Evolutionary conservation across 2,329 filamentous ascomycete species (phyloP), one percentile per base, ranked within the genome.

Genomic region (Colletotrichum lentis): DNA sequence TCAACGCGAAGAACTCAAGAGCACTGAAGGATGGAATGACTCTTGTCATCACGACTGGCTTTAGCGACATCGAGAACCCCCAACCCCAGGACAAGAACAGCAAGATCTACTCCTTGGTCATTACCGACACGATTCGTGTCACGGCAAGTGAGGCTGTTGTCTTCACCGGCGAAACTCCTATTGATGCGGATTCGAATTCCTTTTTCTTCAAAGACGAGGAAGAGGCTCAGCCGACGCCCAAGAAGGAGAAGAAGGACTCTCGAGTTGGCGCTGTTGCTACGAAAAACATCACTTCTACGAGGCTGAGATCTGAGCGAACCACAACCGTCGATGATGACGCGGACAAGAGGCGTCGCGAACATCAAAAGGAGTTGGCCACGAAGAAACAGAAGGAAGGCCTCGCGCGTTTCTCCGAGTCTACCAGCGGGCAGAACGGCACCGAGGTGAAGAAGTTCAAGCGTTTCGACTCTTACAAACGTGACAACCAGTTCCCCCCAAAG

Each of bases 201-300:
- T 99, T 99, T 84, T 98, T 97, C 81, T 99, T 99, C 84, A 97
- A 97, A 76, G 95, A 98, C 73, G 94, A 97, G 69, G 93, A 97
- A 76, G 92, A 96, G 72, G 88, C 93, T 71, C 90, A 93, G 77
- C 91, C 92, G 39, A 87, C 91, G 11, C 91, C 93, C n/a, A 96
- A 96, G 73, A 96, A 96, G 80, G 90, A 94, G 73, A 96, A 96
- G 85, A 93, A 90, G 79, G 91, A 96, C 73, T 84, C 89, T 0
- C 88, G 91, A 50, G 91, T 96, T 10, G 94, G 93, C 65, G 94
- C 94, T 35, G 91, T 97, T 67, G 94, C 94, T 27, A 92, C 93
- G 61, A 96, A 95, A 75, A 99, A 98, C 77, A 97, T 98, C 75
- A 97, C 93, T 22, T 95, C 93, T 79, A 96, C 94, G 2, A 91